Percentiles rank a stretch among this genome's conserved stretches.
phyloP scores from a whole-genome alignment of 495 filamentous ascomycete genomes.

The Ramalina peruviana region DNA sequence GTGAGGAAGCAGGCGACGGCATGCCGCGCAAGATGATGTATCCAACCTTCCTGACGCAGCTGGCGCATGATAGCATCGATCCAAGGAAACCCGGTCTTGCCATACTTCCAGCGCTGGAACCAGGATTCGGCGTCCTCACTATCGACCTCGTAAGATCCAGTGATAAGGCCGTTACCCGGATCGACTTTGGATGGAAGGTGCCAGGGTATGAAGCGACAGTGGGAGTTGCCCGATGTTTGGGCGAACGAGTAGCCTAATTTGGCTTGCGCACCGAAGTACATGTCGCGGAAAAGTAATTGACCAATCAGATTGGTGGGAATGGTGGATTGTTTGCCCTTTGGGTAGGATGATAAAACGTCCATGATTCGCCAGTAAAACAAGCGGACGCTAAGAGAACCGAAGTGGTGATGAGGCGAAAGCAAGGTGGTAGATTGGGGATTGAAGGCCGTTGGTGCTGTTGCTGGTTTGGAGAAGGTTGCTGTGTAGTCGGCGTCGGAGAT shows the following conservation, averaged over 20 bases:
- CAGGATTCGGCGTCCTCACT: constrained; percentile 39
- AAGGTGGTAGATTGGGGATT: constrained; percentile 54
- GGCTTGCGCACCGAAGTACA: constrained; percentile 64
- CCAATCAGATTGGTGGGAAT: constrained; percentile 50
- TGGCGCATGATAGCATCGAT: constrained; percentile 67
- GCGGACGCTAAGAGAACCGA: constrained; percentile 46
- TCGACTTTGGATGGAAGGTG: constrained; percentile 45
- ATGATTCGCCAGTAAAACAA: constrained; percentile 56
- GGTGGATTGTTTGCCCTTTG: constrained; percentile 30
- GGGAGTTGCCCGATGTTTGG: constrained; percentile 42
- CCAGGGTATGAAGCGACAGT: constrained; percentile 57
- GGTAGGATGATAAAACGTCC: constrained; percentile 33
- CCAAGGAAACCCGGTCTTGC: constrained; percentile 56
- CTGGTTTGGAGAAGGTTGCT: constrained; percentile 55
- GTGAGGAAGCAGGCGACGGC: constrained; percentile 62
- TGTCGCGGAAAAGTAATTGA: constrained; percentile 58
- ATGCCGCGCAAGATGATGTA: constrained; percentile 59
- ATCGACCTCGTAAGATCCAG: constrained; percentile 42
- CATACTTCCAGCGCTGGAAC: constrained; percentile 51
- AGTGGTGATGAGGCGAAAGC: constrained; percentile 58
- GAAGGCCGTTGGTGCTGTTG: constrained; percentile 54
- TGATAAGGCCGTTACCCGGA: constrained; percentile 24
- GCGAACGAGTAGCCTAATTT: constrained; percentile 41
- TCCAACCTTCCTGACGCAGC: constrained; percentile 54
- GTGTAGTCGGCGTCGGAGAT: constrained; percentile 46